A percentile compares a stretch with the other conserved stretches of the same genome.
Evolutionary conservation across 495 filamentous ascomycete genomes (phyloP).

Genomic region (Copromyces sp.): DNA sequence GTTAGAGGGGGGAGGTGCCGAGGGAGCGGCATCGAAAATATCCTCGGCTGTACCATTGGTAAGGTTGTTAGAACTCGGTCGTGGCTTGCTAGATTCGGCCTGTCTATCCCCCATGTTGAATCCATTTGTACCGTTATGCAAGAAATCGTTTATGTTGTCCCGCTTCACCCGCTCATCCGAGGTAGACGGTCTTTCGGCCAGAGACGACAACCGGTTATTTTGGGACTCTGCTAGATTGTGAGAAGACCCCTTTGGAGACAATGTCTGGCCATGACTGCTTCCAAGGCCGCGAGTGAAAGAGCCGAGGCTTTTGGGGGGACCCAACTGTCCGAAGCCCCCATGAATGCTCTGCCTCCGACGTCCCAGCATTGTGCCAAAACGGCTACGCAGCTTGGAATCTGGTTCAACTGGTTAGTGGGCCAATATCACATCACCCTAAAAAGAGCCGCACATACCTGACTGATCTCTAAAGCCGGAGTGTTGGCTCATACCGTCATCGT

Average conservation of each 20-base stretch:
- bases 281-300: slow-evolving; percentile 43
- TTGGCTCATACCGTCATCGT: slow-evolving; percentile 55
- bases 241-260: slow-evolving; percentile 43
- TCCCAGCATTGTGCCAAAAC: slow-evolving; percentile 73
- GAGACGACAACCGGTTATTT: slow-evolving; percentile 36
- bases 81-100: slow-evolving; percentile 16
- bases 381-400: slow-evolving; percentile 48
- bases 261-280: slow-evolving; percentile 38
- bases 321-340: slow-evolving; percentile 37
- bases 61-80: slow-evolving; percentile 19
- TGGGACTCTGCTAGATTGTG: slow-evolving; percentile 44
- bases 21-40: slow-evolving; percentile 35
- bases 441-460: slow-evolving; percentile 27
- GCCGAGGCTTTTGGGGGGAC: slow-evolving; percentile 34
- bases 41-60: slow-evolving; percentile 31
- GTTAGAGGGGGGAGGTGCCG: slow-evolving; percentile 37
- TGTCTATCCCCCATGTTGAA: slow-evolving; percentile 14
- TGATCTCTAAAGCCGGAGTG: slow-evolving; percentile 45
- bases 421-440: neutral
- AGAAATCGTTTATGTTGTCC: slow-evolving; percentile 1
- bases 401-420: neutral
- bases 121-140: slow-evolving; percentile 37
- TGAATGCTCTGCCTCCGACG: slow-evolving; percentile 51
- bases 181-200: slow-evolving; percentile 36
- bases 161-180: slow-evolving; percentile 14